Evolutionary conservation across 495 filamentous ascomycete species (phyloP).

Genomic region (Letharia lupina): DNA sequence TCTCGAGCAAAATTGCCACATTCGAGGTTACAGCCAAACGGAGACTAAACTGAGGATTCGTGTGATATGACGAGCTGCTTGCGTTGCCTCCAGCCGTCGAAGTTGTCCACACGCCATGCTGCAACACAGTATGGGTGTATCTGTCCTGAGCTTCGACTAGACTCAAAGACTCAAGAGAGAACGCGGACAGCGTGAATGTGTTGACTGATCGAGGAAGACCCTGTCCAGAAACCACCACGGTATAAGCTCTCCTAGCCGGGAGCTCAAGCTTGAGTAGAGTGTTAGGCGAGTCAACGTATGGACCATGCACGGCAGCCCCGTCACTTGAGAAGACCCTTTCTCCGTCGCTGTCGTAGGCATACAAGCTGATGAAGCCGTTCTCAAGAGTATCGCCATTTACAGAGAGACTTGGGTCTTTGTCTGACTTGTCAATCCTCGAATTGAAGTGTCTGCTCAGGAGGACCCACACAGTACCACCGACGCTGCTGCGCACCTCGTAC

Average conservation of each 20-base stretch:
- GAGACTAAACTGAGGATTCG: slow-evolving; percentile 80
- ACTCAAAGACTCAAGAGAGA: slow-evolving; percentile 52
- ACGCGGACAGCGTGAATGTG: slow-evolving; percentile 75
- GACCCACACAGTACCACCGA: slow-evolving; percentile 65
- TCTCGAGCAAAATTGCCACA: slow-evolving; percentile 64
- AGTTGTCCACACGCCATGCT: slow-evolving; percentile 60
- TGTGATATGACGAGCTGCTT: slow-evolving; percentile 60
- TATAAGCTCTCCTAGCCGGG: slow-evolving; percentile 52
- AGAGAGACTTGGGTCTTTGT: slow-evolving; percentile 17
- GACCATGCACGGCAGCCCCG: slow-evolving; percentile 54
- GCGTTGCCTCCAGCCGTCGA: slow-evolving; percentile 79
- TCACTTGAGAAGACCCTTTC: slow-evolving; percentile 64
- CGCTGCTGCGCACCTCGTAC: slow-evolving; percentile 54
- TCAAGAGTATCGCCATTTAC: slow-evolving; percentile 31
- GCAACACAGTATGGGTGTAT: slow-evolving; percentile 46
- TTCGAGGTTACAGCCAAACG: slow-evolving; percentile 46
- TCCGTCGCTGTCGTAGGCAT: slow-evolving; percentile 67
- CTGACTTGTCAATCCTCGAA: slow-evolving; percentile 38
- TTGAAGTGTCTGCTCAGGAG: slow-evolving; percentile 77
- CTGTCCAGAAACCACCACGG: slow-evolving; percentile 70
- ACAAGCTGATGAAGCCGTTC: slow-evolving; percentile 75
- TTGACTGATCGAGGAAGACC: slow-evolving; percentile 59
- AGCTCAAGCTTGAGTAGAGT: slow-evolving; percentile 72
- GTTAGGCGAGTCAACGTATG: slow-evolving; percentile 92
- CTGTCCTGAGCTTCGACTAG: slow-evolving; percentile 52